Base-by-base conservation (phyloP, 345 rosid species). In the Diplotaxis tenuifolia region DNA sequence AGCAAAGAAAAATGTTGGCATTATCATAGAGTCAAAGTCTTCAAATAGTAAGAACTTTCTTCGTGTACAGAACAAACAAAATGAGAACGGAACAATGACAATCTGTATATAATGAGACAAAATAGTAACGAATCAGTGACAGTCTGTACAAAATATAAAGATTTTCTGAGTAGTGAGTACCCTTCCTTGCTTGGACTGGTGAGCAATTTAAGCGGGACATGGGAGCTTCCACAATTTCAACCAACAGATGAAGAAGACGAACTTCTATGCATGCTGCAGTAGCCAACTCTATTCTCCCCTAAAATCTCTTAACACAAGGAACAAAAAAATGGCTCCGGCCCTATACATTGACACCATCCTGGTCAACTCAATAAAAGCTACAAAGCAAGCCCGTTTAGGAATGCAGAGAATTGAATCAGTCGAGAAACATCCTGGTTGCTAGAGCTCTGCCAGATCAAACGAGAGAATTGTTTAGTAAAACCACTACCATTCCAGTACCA, bases 341-440 rank as follows among this genome's bases (percentile, higher is more conserved):
- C n/a, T n/a, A n/a, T n/a, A n/a, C n/a, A n/a, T n/a, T n/a, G n/a
- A n/a, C n/a, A 55, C 21, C 38, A 63, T 59, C 40, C 53, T 69
- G 18, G 57, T 59, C 45, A 57, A 38, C 68, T 50, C 29, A 67
- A 4, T 23, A 34, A 32, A 29, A 29, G 34, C 6, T 0, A 29
- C 34, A 29, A 29, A 29, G 34, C 6, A 29, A 29, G 0, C 34
- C 34, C 34, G 9, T 29, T 29, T n/a, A n/a, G n/a, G n/a, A n/a
- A n/a, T n/a, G n/a, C n/a, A n/a, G n/a, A n/a, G 70, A 62, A 29
- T 45, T 70, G 65, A 12, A 5, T 47, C 69, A 54, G 36, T 31
- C 9, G 36, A 77, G 73, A 49, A 65, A 59, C 65, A 71, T 53
- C 60, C 69, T 77, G 76, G 80, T 67, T 71, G 72, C 80, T 72